Evolutionary conservation across 1,284 basidiomycete genomes (phyloP).

Genomic region (Ceratobasidium sp.): DNA sequence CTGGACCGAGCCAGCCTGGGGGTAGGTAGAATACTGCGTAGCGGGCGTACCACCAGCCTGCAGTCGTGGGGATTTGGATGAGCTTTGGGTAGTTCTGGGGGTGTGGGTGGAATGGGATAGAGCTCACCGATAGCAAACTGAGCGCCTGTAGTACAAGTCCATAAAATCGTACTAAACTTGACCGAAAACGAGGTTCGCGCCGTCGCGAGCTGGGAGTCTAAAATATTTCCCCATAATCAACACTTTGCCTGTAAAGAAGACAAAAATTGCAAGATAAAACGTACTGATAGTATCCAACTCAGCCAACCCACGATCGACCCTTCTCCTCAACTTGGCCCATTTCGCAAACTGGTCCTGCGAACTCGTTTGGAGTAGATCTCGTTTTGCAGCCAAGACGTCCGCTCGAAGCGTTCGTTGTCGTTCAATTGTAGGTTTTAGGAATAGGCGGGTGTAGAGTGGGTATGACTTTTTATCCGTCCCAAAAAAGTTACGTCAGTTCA

Average conservation of each 20-base stretch:
- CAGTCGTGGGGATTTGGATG: too few relatives aligned
- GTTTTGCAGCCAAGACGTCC: slow-evolving; percentile 82
- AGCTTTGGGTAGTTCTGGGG: too few relatives aligned
- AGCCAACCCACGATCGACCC: slow-evolving; percentile 91
- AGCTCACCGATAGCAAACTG: slow-evolving; percentile 75
- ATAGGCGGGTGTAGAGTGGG: slow-evolving; percentile 74
- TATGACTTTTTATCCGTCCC: slow-evolving; percentile 66
- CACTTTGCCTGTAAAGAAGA: not conserved
- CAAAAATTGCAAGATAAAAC: slow-evolving; percentile 57
- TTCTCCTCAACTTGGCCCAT: slow-evolving; percentile 94
- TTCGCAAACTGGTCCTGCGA: slow-evolving; percentile 98
- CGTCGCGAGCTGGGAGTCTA: slow-evolving; percentile 76
- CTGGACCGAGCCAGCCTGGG: slow-evolving; percentile 85
- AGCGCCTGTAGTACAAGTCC: slow-evolving; percentile 85
- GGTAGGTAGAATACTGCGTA: slow-evolving; percentile 93
- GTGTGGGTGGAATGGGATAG: slow-evolving; percentile 55
- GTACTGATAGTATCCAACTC: slow-evolving; percentile 94
- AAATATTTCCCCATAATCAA: too few relatives aligned
- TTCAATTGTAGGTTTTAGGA: slow-evolving; percentile 67
- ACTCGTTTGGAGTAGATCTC: slow-evolving; percentile 89
- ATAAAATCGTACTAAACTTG: slow-evolving; percentile 80
- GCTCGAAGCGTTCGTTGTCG: slow-evolving; percentile 78
- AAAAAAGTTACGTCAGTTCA: too few relatives aligned
- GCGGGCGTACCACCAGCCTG: slow-evolving; percentile 91
- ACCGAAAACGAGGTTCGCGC: slow-evolving; percentile 76